Percentiles rank a stretch among this genome's conserved stretches.
phyloP scores from a whole-genome alignment of 345 rosid genomes.

The Eucalyptus dawsonii region DNA sequence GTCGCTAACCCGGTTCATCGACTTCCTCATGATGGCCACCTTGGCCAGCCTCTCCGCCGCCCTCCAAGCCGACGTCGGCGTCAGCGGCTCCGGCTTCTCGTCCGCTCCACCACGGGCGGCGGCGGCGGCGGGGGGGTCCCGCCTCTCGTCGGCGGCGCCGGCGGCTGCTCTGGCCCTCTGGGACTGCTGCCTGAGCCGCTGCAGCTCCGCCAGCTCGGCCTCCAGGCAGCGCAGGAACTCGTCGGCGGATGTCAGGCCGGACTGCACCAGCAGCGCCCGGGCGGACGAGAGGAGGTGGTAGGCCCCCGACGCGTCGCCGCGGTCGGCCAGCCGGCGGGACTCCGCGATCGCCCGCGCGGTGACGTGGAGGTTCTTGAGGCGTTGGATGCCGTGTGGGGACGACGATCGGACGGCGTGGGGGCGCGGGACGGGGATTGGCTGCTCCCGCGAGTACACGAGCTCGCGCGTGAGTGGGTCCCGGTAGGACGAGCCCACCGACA shows the following conservation, averaged over 20 bases:
- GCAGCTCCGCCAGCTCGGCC: slow-evolving; percentile 52
- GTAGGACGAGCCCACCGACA: slow-evolving; percentile 59
- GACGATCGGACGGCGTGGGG: slow-evolving; percentile 40
- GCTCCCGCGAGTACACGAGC: slow-evolving; percentile 26
- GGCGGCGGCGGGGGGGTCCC: not conserved
- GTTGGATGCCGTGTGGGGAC: slow-evolving; percentile 7
- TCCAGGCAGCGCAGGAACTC: slow-evolving; percentile 45
- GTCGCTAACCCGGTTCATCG: slow-evolving; percentile 88
- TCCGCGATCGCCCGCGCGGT: slow-evolving; percentile 68
- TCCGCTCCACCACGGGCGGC: not conserved
- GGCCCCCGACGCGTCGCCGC: slow-evolving; percentile 42
- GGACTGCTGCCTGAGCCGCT: slow-evolving; percentile 18
- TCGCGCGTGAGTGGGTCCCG: slow-evolving; percentile 44
- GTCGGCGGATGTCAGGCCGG: slow-evolving; percentile 23
- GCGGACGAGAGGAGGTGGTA: slow-evolving; percentile 60
- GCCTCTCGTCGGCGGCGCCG: not conserved
- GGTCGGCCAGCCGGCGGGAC: slow-evolving; percentile 51
- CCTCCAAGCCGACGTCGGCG: slow-evolving; percentile 93
- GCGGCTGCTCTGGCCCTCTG: not conserved
- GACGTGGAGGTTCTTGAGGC: slow-evolving; percentile 65
- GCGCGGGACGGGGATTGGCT: slow-evolving; percentile 31
- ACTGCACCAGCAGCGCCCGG: slow-evolving; percentile 46
- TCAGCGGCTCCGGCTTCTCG: slow-evolving; percentile 51
- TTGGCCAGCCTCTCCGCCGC: slow-evolving; percentile 89
- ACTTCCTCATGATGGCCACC: slow-evolving; percentile 80